Conservation (phyloP, 495 filamentous ascomycete species). For the Staphylotrichum tortipilum region DNA sequence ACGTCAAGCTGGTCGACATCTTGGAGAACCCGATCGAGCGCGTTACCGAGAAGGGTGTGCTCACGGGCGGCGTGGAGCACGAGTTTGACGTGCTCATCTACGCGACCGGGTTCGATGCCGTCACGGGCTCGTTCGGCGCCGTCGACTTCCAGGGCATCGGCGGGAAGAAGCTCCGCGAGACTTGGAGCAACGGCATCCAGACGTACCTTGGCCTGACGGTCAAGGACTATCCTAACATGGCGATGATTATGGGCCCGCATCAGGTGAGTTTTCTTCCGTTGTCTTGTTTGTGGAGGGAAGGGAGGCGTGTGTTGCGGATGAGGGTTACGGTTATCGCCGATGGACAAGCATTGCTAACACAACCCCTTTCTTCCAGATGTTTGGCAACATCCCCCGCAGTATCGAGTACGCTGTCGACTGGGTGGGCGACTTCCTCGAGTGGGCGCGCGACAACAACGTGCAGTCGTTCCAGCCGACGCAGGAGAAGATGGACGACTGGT, state of each 20-base stretch:
- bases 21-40: slow-evolving; percentile 34
- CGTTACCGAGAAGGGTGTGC: slow-evolving; percentile 36
- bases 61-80: slow-evolving; percentile 31
- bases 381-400: slow-evolving; percentile 41
- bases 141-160: slow-evolving; percentile 40
- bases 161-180: slow-evolving; percentile 34
- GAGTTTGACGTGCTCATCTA: slow-evolving; percentile 47
- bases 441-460: slow-evolving; percentile 33
- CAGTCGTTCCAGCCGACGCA: slow-evolving; percentile 34
- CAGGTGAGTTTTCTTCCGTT: no score
- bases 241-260: slow-evolving; percentile 44
- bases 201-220: slow-evolving; percentile 44
- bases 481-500: slow-evolving; percentile 43
- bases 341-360: no score
- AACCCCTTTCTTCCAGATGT: no score
- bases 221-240: slow-evolving; percentile 47
- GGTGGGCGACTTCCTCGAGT: slow-evolving; percentile 40
- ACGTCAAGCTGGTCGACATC: slow-evolving; percentile 44
- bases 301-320: no score
- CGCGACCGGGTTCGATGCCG: slow-evolving; percentile 49
- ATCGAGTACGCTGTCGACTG: slow-evolving; percentile 44
- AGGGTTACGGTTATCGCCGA: no score
- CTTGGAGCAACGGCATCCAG: slow-evolving; percentile 39
- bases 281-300: no score
- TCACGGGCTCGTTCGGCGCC: slow-evolving; percentile 43